Percentiles rank a stretch among this genome's conserved stretches.
Evolutionary conservation across 1,139 yeast species (phyloP).

Genomic region (Taiozyma sp.): DNA sequence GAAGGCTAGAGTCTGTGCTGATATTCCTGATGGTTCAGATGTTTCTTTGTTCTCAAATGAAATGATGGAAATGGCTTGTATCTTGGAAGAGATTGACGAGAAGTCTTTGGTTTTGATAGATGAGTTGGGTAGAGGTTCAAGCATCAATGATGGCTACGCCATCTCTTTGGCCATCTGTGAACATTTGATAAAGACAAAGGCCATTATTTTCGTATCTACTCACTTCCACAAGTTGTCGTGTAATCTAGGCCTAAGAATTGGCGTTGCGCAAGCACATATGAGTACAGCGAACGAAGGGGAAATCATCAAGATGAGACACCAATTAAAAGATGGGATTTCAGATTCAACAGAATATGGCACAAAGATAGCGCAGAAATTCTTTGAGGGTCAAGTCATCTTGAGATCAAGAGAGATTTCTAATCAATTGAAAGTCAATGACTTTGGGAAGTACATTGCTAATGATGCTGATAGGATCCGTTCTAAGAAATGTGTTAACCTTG

Average conservation of each 20-base stretch:
- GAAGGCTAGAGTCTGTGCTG: constrained; percentile 32
- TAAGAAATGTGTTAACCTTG: not conserved
- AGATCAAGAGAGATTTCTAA: constrained; percentile 26
- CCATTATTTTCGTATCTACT: constrained; percentile 33
- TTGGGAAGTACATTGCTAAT: not conserved
- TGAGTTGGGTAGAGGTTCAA: constrained; percentile 42
- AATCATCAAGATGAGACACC: constrained; percentile 27
- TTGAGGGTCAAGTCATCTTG: constrained; percentile 22
- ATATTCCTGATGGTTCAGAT: constrained; percentile 28
- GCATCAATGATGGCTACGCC: constrained; percentile 37
- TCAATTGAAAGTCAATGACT: constrained; percentile 9
- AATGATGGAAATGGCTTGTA: constrained; percentile 40
- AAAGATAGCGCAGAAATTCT: constrained; percentile 23
- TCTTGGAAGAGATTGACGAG: constrained; percentile 29
- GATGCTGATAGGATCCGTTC: constrained; percentile 1
- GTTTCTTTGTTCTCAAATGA: constrained; percentile 38
- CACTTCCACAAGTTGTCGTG: constrained; percentile 35
- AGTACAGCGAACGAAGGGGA: constrained; percentile 19
- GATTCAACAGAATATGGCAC: constrained; percentile 29
- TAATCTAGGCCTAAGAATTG: constrained; percentile 26
- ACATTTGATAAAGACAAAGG: constrained; percentile 22
- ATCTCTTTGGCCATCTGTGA: constrained; percentile 36
- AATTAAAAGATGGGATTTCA: constrained; percentile 21
- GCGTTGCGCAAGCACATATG: constrained; percentile 30
- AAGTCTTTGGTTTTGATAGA: constrained; percentile 36